Base-by-base conservation (phyloP, 192 early-diverging fungal genomes). In the Coemansia sp. region DNA sequence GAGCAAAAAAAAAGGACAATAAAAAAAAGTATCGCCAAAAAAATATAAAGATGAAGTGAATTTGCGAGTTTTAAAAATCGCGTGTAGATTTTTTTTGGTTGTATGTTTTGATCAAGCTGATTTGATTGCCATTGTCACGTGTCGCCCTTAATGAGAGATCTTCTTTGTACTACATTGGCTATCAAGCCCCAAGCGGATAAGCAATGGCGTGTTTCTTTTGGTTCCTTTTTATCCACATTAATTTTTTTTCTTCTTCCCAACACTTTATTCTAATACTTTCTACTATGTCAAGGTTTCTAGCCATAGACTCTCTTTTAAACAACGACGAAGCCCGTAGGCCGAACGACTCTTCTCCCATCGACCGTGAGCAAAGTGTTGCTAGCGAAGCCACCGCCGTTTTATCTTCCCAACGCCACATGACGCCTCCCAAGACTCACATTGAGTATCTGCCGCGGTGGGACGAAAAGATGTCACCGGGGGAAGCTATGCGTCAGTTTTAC, bases 401-500 rank as follows among this genome's bases (percentile, higher is more conserved):
- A 21, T 21, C 50, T 4, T 19, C 23, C 50, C 19, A 52, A 9
- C 50, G n/a, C 17, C 6, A 49, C n/a, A 17, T 17, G 17, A 2
- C 46, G 19, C 46, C 17, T 6, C 46, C 46, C 46, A 49, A 49
- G 52, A 32, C 14, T 2, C 55, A 58, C 55, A 3, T 30, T 4
- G 55, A 58, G 14, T 58, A 58, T 4, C 30, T 58, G 16, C 30
- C 16, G 13, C 30, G 28, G n/a, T 58, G 55, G 55, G 55, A 58
- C 55, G 55, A 58, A 35, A 58, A 32, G 55, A 30, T 69, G 68
- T 49, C 62, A 5, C 47, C 62, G 30, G 55, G 55, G 2, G 55
- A 58, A 17, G 55, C 55, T 5, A 55, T 82, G 68, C 75, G 57
- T 21, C 69, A 63, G 13, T 82, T 82, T 66, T 67, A 68, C 21